Conservation (phyloP, 176 grass and related monocot genomes). For the Poa annua region DNA sequence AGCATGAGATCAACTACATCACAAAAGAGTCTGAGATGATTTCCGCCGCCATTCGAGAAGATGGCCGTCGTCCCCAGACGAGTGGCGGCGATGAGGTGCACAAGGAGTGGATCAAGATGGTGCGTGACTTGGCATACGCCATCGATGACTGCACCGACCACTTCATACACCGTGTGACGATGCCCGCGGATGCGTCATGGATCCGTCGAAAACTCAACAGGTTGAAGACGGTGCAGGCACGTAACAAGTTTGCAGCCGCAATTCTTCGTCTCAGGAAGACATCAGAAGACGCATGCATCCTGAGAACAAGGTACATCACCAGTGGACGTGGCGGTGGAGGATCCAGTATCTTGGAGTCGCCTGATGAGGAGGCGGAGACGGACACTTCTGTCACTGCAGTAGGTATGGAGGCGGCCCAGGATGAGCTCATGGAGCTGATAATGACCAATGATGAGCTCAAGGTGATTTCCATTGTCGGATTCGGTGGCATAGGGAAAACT, state of each 20-base stretch:
- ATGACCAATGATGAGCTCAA: background rate
- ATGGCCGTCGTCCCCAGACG: background rate
- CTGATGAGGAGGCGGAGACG: background rate
- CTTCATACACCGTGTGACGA: background rate
- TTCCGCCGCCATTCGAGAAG: background rate
- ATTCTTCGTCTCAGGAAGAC: background rate
- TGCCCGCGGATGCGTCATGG: background rate
- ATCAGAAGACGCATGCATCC: background rate
- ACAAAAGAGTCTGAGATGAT: background rate
- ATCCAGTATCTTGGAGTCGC: background rate
- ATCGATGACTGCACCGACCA: constrained; percentile 2
- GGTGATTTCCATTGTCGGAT: constrained; percentile 12
- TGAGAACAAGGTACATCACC: constrained; percentile 2
- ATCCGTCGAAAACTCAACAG: background rate
- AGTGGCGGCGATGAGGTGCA: background rate
- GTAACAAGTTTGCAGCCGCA: background rate
- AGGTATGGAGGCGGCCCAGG: background rate
- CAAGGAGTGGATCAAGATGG: background rate
- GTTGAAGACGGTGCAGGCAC: background rate
- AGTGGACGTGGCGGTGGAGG: background rate
- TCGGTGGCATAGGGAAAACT: background rate
- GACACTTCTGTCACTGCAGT: background rate
- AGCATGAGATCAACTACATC: constrained; percentile 16
- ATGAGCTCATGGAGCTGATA: constrained; percentile 4
- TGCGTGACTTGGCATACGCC: background rate